These are phyloP conservation scores for Casuarina cunninghamiana DNA, from an alignment of 306 rosid species.

Conservation along the genomic window DNA sequence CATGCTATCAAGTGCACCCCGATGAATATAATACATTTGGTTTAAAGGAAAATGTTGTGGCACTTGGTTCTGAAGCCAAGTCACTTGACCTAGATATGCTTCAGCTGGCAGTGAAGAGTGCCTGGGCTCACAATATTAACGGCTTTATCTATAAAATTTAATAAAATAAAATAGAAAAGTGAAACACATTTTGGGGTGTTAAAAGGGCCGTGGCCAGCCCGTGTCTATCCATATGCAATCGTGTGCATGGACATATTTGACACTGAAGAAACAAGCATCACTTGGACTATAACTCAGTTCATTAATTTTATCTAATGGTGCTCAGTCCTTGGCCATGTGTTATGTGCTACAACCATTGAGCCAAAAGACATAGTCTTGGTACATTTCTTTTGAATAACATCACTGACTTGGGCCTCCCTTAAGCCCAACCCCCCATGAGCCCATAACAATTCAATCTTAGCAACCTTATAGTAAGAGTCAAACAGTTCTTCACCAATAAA, in stretches of 20 bases:
- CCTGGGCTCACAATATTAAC: background rate
- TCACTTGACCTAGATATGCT: background rate
- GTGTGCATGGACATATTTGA: background rate
- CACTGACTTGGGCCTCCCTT: too few relatives aligned
- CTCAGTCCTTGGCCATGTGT: background rate
- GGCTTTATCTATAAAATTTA: background rate
- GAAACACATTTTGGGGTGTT: too few relatives aligned
- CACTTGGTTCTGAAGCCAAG: constrained; percentile 1
- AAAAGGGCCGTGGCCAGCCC: too few relatives aligned
- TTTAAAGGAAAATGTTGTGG: background rate
- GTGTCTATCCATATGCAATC: too few relatives aligned
- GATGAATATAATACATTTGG: constrained; percentile 7
- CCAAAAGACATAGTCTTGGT: too few relatives aligned
- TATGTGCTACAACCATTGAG: background rate
- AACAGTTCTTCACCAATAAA: constrained; percentile 14
- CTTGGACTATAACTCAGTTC: background rate
- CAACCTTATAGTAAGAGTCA: constrained; percentile 4
- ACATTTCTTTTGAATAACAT: too few relatives aligned
- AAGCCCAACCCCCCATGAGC: too few relatives aligned
- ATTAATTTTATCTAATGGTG: background rate
- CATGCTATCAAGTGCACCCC: background rate
- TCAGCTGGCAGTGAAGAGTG: background rate
- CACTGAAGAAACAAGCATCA: background rate
- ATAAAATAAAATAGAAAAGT: too few relatives aligned
- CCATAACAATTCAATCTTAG: background rate